phyloP scores from a whole-genome alignment of 2,329 filamentous ascomycete species.

The Epichloe sibirici region DNA sequence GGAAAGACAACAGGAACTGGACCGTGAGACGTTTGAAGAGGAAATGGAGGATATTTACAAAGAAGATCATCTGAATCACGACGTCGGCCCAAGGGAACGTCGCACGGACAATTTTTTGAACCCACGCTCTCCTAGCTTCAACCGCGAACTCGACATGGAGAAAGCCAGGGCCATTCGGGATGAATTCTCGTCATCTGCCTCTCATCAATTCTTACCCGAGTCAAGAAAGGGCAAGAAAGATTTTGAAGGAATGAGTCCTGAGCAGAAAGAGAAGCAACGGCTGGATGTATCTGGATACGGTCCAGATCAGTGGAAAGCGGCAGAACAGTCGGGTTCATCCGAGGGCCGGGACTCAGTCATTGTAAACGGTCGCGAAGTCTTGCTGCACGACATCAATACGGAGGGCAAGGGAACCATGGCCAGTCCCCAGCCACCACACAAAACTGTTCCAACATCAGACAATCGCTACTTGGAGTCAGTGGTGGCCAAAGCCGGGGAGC shows the following conservation, averaged over 20 bases:
- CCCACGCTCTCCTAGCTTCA: constrained; percentile 45
- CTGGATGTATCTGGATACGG: constrained; percentile 72
- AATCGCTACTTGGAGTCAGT: constrained; percentile 20
- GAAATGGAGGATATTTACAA: constrained; percentile 53
- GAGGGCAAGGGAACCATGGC: constrained; percentile 51
- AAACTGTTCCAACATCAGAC: constrained; percentile 14
- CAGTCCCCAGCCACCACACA: constrained; percentile 23
- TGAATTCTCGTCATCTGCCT: constrained; percentile 6
- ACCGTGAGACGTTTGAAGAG: constrained; percentile 42
- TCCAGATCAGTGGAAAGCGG: constrained; percentile 58
- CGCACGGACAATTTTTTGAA: constrained; percentile 25
- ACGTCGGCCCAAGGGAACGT: constrained; percentile 17
- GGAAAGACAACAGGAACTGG: constrained; percentile 55
- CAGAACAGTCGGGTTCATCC: constrained; percentile 47
- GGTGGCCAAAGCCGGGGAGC: constrained; percentile 31
- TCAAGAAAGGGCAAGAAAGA: constrained; percentile 1
- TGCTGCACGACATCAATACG: constrained; percentile 49
- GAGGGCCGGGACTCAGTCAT: constrained; percentile 60
- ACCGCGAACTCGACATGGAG: constrained; percentile 44
- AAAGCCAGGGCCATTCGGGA: constrained; percentile 37
- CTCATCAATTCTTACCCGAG: not conserved
- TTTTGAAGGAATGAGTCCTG: not conserved
- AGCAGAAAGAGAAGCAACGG: constrained; percentile 45
- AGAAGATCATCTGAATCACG: constrained; percentile 21
- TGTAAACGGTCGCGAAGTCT: constrained; percentile 56